phyloP scores from a whole-genome alignment of 169 alveolate species.

The Cryptosporidium muris region DNA sequence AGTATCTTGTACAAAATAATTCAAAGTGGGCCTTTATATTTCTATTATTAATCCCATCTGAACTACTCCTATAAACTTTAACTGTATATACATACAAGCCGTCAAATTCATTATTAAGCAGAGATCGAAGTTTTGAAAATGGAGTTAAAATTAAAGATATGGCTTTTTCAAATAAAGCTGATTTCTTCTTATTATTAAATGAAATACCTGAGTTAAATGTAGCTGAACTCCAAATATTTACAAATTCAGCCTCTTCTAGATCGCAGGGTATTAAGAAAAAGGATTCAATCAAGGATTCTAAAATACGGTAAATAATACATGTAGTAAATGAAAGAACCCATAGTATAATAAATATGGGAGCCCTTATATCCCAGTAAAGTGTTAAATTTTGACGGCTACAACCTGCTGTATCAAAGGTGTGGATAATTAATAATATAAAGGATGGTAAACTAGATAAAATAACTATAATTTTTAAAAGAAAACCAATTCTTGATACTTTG shows the following conservation, averaged over 20 bases:
- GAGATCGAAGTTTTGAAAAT: constrained; percentile 13
- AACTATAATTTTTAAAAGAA: neutral
- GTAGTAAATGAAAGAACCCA: constrained; percentile 45
- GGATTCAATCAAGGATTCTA: constrained; percentile 6
- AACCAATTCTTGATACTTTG: constrained; percentile 5
- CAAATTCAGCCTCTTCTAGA: constrained; percentile 25
- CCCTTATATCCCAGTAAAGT: constrained; percentile 46
- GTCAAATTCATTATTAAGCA: constrained; percentile 25
- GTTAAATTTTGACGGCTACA: constrained; percentile 36
- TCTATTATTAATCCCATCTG: too few relatives aligned
- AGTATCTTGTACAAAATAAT: constrained; percentile 52
- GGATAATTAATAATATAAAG: constrained; percentile 42
- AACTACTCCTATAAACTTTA: neutral
- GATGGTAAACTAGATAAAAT: constrained; percentile 1
- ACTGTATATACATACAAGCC: constrained; percentile 22
- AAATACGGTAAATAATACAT: constrained; percentile 29
- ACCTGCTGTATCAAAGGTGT: constrained; percentile 65
- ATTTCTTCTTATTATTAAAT: neutral
- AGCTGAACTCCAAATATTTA: constrained; percentile 23
- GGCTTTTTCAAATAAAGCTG: neutral
- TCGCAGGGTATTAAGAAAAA: constrained; percentile 21
- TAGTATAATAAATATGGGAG: constrained; percentile 23
- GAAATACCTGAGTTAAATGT: neutral
- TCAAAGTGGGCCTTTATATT: constrained; percentile 44
- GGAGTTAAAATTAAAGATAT: constrained; percentile 11